Conservation (phyloP, 192 early-diverging fungal species). For the Geosiphon pyriformis region DNA sequence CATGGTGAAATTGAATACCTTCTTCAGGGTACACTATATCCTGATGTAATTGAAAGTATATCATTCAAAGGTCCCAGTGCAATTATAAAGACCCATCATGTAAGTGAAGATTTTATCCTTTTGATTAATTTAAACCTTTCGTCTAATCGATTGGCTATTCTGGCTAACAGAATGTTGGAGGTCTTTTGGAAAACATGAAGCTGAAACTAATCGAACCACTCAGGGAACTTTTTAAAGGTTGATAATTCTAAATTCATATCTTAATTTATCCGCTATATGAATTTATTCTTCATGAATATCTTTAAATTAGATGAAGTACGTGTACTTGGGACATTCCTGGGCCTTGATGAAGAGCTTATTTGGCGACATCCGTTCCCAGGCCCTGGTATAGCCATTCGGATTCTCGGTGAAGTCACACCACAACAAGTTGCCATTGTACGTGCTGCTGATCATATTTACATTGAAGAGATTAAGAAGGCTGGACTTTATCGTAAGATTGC, state of each 20-base stretch:
- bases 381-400: slow-evolving; percentile 97
- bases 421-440: slow-evolving; percentile 93
- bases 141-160: no score
- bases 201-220: slow-evolving; percentile 97
- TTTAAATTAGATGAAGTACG: slow-evolving; percentile 81
- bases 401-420: slow-evolving; percentile 92
- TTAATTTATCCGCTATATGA: no score
- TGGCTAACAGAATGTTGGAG: slow-evolving; percentile 96
- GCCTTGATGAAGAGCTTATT: slow-evolving; percentile 88
- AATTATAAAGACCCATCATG: slow-evolving; percentile 98
- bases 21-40: slow-evolving; percentile 96
- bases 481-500: slow-evolving; percentile 95
- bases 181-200: slow-evolving; percentile 94
- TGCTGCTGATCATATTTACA: slow-evolving; percentile 94
- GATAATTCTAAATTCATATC: not conserved
- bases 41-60: slow-evolving; percentile 98
- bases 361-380: slow-evolving; percentile 99
- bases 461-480: slow-evolving; percentile 98
- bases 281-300: not conserved
- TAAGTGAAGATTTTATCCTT: slow-evolving; percentile 30
- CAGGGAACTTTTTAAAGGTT: slow-evolving; percentile 91
- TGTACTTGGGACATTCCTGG: slow-evolving; percentile 84
- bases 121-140: not conserved
- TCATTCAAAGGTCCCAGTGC: slow-evolving; percentile 99
- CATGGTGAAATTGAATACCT: slow-evolving; percentile 86